Evolutionary conservation across 2,329 filamentous ascomycete species (phyloP).

Genomic region (Aspergillus ustus): DNA sequence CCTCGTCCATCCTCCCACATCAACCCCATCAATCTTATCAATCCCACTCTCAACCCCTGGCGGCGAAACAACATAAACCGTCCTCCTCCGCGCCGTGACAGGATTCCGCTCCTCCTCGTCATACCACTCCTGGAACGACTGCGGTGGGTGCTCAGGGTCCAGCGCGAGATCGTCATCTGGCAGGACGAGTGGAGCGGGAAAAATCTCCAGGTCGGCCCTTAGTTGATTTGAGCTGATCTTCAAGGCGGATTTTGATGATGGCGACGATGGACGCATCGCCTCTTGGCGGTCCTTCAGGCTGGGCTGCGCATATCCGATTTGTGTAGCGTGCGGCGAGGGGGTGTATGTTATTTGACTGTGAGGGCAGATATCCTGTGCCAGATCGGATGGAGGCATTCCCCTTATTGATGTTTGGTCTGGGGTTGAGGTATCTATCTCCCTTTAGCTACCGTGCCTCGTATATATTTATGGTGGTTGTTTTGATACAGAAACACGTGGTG

Average conservation of each 20-base stretch:
- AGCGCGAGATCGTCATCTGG: constrained; percentile 63
- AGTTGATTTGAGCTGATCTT: not conserved
- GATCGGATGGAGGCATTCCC: not conserved
- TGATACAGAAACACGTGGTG: not conserved
- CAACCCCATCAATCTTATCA: too few relatives aligned
- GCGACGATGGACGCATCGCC: constrained; percentile 18
- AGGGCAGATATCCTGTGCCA: not conserved
- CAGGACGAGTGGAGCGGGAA: constrained; percentile 64
- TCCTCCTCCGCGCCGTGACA: constrained; percentile 51
- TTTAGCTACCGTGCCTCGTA: too few relatives aligned
- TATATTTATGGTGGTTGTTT: not conserved
- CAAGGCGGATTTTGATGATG: not conserved
- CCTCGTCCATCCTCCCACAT: not conserved
- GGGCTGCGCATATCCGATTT: constrained; percentile 40
- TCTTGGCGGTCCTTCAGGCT: constrained; percentile 30
- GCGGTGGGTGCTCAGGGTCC: constrained; percentile 57
- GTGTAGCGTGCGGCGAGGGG: constrained; percentile 39
- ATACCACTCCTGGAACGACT: constrained; percentile 60
- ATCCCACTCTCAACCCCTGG: constrained; percentile 42
- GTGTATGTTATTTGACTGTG: constrained; percentile 18
- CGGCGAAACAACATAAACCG: constrained; percentile 59
- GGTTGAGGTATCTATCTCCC: too few relatives aligned
- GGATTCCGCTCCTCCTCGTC: constrained; percentile 54
- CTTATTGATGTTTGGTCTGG: too few relatives aligned
- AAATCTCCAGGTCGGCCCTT: constrained; percentile 38